Evolutionary conservation across 2,329 filamentous ascomycete genomes (phyloP), one percentile per base, ranked within the genome.

Genomic region (Didymella segeticola): DNA sequence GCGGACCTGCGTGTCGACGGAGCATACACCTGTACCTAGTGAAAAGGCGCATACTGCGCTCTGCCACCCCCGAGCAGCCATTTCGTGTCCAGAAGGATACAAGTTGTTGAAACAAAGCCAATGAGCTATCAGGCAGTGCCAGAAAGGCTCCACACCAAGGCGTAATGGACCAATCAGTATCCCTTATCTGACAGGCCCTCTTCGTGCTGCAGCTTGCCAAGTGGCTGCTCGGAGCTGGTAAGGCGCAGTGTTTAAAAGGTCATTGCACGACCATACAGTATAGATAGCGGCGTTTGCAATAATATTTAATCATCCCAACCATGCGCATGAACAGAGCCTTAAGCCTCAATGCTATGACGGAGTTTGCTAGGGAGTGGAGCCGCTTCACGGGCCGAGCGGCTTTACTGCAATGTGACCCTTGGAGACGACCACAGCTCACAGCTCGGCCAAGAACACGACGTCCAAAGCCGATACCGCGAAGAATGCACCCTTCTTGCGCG

Each of bases 1-100:
- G 89, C 89, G 1, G 90, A 95, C 63, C 80, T 95, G 63, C 83
- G 90, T 23, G 90, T 96, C 30, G 91, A 96, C 64, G 91, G 91
- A 55, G 91, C 91, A n/a, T 96, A 93, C 78, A 92, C 90, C n/a
- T 79, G 90, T 58, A 91, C 88, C 53, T 91, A 47, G 34, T 31
- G 20, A 37, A 36, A 15, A 23, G 17, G 29, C 5, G 23, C 0
- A 36, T 17, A 12, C 7, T 9, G n/a, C n/a, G n/a, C n/a, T n/a
- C n/a, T n/a, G n/a, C n/a, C n/a, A n/a, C n/a, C n/a, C n/a, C n/a
- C n/a, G n/a, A n/a, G n/a, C n/a, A n/a, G n/a, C n/a, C n/a, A n/a
- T n/a, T n/a, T n/a, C n/a, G n/a, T n/a, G n/a, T n/a, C n/a, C n/a
- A n/a, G n/a, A n/a, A n/a, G n/a, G n/a, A n/a, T n/a, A n/a, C n/a